Evolutionary conservation across 257 asterid genomes (phyloP).

Genomic region (Solanum tarapatanum): DNA sequence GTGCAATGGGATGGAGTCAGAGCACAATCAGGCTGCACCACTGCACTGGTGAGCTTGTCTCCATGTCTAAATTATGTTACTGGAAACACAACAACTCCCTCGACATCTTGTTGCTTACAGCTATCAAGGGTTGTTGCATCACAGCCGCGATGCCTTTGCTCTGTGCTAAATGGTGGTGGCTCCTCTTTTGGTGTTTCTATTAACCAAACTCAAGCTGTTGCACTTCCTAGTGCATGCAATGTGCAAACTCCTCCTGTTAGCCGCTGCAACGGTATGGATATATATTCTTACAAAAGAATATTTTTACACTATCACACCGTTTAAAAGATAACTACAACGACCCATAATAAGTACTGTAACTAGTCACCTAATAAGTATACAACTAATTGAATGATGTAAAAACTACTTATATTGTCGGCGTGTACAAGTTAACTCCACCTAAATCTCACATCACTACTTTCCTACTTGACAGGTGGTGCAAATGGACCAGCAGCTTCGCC

Average conservation of each 20-base stretch:
- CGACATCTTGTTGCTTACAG: conserved; percentile 38
- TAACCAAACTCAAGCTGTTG: conserved; percentile 41
- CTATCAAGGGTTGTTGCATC: conserved; percentile 28
- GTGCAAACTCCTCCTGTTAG: conserved; percentile 38
- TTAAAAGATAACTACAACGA: not conserved
- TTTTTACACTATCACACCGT: too few relatives aligned
- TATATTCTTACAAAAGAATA: not conserved
- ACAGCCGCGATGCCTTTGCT: conserved; percentile 37
- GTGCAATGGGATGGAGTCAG: conserved; percentile 6
- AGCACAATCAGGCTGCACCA: conserved; percentile 35
- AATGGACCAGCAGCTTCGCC: conserved; percentile 13
- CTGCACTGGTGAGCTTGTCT: conserved; percentile 23
- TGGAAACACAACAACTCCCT: conserved; percentile 32
- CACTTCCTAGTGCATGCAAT: conserved; percentile 31
- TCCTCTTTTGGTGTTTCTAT: conserved; percentile 20
- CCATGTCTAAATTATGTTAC: conserved; percentile 36
- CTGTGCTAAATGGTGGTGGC: conserved; percentile 18
- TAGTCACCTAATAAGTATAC: not conserved
- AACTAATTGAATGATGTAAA: too few relatives aligned
- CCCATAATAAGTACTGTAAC: not conserved
- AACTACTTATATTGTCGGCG: not conserved
- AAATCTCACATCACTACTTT: not conserved
- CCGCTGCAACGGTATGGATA: conserved; percentile 27
- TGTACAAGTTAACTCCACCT: not conserved
- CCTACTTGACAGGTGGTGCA: not conserved